These are phyloP conservation scores for Lodderomyces orthopsilosis DNA, from an alignment of 1,139 yeast species.

Conservation along the genomic window DNA sequence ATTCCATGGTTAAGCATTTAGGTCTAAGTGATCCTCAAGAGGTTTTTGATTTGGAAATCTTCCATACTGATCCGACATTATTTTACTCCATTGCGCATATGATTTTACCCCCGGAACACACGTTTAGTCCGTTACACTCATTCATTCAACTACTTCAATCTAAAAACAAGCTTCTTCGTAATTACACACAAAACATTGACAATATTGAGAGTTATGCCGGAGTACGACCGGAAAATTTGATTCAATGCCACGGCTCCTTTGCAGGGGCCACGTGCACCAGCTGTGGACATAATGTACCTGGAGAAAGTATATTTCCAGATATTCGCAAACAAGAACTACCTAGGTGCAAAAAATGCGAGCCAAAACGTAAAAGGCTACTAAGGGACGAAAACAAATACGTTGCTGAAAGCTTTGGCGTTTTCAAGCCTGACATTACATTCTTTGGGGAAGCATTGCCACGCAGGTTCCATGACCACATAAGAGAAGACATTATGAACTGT, in stretches of 20 bases:
- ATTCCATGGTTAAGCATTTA: conserved; percentile 63
- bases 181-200: conserved; percentile 94
- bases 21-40: conserved; percentile 93
- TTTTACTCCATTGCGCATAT: conserved; percentile 87
- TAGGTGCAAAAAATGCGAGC: conserved; percentile 65
- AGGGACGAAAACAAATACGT: conserved; percentile 29
- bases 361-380: conserved; percentile 35
- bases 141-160: conserved; percentile 75
- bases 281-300: conserved; percentile 67
- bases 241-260: conserved; percentile 96
- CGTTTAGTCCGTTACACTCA: conserved; percentile 83
- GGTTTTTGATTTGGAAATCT: conserved; percentile 77
- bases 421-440: conserved; percentile 94
- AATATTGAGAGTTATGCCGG: conserved; percentile 88
- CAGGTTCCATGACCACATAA: conserved; percentile 63
- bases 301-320: conserved; percentile 61
- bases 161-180: conserved; percentile 75
- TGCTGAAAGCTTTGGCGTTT: conserved; percentile 66
- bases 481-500: conserved; percentile 60
- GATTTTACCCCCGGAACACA: conserved; percentile 74
- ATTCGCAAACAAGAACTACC: conserved; percentile 65
- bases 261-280: conserved; percentile 87
- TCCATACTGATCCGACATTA: conserved; percentile 73
- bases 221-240: conserved; percentile 61
- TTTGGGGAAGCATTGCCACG: conserved; percentile 87